A percentile compares a stretch with the other conserved stretches of the same genome.
Conservation (phyloP, 257 asterid species). For the Solanum microdontum region DNA sequence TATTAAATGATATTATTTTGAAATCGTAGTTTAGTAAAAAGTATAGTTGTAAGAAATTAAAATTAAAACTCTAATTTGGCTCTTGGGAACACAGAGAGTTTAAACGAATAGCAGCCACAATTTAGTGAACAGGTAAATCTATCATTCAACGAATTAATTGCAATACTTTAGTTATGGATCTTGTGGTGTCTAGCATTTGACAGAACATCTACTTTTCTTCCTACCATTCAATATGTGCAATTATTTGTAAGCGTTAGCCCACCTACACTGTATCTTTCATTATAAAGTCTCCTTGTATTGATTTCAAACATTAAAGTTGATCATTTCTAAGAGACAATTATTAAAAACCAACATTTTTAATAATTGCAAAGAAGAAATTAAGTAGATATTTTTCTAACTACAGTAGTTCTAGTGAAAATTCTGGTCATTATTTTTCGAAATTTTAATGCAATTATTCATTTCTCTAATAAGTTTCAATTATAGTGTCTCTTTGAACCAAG, state of each 20-base stretch:
- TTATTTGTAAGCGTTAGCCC: not conserved
- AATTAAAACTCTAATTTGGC: not conserved
- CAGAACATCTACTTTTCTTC: not conserved
- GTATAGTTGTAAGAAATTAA: not conserved
- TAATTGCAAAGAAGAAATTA: not conserved
- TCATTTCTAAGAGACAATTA: not conserved
- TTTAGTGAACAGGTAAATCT: not conserved
- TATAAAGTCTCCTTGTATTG: not conserved
- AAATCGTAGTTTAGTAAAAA: not conserved
- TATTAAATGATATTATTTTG: not conserved
- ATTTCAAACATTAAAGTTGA: not conserved
- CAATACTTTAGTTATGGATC: not conserved
- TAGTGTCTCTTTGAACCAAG: not conserved
- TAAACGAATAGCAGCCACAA: not conserved
- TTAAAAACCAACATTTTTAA: not conserved
- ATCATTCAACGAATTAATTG: conserved; percentile 1
- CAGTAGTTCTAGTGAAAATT: not conserved
- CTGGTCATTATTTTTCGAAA: not conserved
- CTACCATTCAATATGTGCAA: not conserved
- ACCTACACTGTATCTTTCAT: not conserved
- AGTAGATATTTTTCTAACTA: not conserved
- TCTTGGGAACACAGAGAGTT: not conserved
- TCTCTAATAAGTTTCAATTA: not conserved
- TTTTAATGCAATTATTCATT: not conserved
- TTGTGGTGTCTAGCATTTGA: conserved; percentile 6